A percentile compares a stretch with the other conserved stretches of the same genome.
phyloP scores from a whole-genome alignment of 1,284 basidiomycete genomes.

The Papiliotrema nemorosa region DNA sequence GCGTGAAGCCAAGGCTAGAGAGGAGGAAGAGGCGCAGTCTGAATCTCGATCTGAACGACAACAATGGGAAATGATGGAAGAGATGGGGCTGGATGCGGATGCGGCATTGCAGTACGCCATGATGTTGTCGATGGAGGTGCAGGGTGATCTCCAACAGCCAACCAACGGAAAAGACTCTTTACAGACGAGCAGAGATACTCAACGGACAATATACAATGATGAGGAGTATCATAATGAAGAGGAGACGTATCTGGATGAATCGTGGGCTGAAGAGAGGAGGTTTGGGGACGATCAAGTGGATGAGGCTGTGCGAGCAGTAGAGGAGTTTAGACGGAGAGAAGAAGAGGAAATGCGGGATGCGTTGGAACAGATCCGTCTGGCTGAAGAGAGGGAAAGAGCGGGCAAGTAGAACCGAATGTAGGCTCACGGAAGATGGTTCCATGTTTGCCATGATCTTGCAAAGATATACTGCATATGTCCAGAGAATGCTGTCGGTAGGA shows the following conservation, averaged over 20 bases:
- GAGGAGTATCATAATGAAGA: too few relatives aligned
- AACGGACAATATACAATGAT: too few relatives aligned
- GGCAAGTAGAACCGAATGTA: neutral
- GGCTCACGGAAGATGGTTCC: too few relatives aligned
- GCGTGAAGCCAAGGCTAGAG: neutral
- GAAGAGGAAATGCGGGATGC: slow-evolving; percentile 21
- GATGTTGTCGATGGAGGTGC: slow-evolving; percentile 35
- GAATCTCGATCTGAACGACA: slow-evolving; percentile 7
- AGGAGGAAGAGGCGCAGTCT: slow-evolving; percentile 1
- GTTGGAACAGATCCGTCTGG: slow-evolving; percentile 24
- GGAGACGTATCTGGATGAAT: too few relatives aligned
- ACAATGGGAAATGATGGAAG: slow-evolving; percentile 27
- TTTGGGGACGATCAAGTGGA: slow-evolving; percentile 5
- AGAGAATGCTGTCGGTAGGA: too few relatives aligned
- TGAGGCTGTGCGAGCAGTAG: slow-evolving; percentile 11
- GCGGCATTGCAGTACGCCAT: slow-evolving; percentile 42
- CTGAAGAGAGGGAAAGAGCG: slow-evolving; percentile 14
- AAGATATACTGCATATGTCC: too few relatives aligned
- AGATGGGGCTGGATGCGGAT: slow-evolving; percentile 37
- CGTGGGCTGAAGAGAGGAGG: neutral
- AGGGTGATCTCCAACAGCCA: too few relatives aligned
- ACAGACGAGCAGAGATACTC: neutral
- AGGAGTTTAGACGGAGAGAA: slow-evolving; percentile 6
- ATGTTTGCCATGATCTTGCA: too few relatives aligned
- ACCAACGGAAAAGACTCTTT: neutral